Evolutionary conservation across 192 early-diverging fungal species (phyloP), one percentile per base, ranked within the genome.

Genomic region (Umbelopsis isabellina): DNA sequence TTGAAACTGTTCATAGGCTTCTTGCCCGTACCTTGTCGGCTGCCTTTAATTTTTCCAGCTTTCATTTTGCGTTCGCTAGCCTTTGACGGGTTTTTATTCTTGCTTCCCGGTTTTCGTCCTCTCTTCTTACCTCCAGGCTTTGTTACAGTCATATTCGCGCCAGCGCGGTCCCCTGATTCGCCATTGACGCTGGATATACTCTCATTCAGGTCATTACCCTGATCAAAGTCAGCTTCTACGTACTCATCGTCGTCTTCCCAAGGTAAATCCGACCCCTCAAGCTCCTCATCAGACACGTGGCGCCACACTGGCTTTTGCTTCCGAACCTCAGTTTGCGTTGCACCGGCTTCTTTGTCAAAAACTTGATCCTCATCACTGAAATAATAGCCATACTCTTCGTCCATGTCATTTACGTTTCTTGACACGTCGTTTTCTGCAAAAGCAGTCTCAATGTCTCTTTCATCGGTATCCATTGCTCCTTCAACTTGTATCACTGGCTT

Each of bases 1-100:
- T 61, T 61, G 55, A 61, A 61, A 30, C 55, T 35, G 33, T 61
- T 61, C 55, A 61, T 61, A 15, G 55, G 55, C 12, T 61, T 61
- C 30, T 61, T 61, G 11, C 37, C 37, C 5, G 37, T 41, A 4
- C 37, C 37, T 41, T 41, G 37, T 41, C 37, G 37, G 37, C 37
- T 41, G 10, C 37, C 37, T 41, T 41, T 41, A 41, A 10, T 5
- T 5, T 41, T 41, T 6, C 37, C 37, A 41, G 37, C 37, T 41
- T 41, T 41, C 37, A 41, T 41, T 5, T 61, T 61, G 27, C 27
- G 55, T 8, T 61, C 55, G 11, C 55, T 11, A 35, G 55, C 10
- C 15, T 25, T 4, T 25, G 27, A 35, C 7, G 55, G 55, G 0
- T 6, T 18, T 25, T 61, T 61, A 13, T 61, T 61, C 11, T 25